Percentiles rank a stretch among this genome's conserved stretches.
Evolutionary conservation across 2,329 filamentous ascomycete genomes (phyloP).

Genomic region (Alternaria ethzedia): DNA sequence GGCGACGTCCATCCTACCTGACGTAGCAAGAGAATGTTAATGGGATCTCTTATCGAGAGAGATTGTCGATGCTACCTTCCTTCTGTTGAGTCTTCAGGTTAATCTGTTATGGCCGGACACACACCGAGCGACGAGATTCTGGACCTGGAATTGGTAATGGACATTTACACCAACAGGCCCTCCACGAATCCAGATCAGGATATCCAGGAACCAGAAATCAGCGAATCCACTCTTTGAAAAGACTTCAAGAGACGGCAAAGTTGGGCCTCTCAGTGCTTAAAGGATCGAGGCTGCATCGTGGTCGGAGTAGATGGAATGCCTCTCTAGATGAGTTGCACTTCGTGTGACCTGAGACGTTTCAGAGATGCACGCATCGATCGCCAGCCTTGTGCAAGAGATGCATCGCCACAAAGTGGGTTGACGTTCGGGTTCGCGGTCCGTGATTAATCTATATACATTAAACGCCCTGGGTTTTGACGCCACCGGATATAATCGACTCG

Average conservation of each 20-base stretch:
- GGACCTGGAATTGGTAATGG: not conserved
- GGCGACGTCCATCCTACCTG: not conserved
- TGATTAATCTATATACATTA: constrained; percentile 20
- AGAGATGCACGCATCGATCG: not conserved
- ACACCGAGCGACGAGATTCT: not conserved
- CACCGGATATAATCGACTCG: constrained; percentile 3
- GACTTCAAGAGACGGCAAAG: not conserved
- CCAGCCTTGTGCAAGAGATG: not conserved
- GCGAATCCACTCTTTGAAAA: not conserved
- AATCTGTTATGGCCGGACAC: not conserved
- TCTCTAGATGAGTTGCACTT: not conserved
- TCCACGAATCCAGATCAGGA: not conserved
- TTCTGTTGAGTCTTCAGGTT: not conserved
- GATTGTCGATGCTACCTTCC: not conserved
- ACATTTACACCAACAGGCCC: not conserved
- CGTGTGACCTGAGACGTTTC: constrained; percentile 2
- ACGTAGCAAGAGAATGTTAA: not conserved
- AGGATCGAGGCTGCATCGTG: not conserved
- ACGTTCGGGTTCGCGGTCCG: constrained; percentile 19
- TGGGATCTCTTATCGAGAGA: not conserved
- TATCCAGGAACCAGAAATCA: not conserved
- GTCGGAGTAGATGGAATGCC: not conserved
- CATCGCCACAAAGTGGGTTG: not conserved
- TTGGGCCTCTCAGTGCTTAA: not conserved
- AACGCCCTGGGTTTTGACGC: constrained; percentile 4